phyloP scores from a whole-genome alignment of 345 rosid species.

The sweet orange (Citrus sinensis) region DNA sequence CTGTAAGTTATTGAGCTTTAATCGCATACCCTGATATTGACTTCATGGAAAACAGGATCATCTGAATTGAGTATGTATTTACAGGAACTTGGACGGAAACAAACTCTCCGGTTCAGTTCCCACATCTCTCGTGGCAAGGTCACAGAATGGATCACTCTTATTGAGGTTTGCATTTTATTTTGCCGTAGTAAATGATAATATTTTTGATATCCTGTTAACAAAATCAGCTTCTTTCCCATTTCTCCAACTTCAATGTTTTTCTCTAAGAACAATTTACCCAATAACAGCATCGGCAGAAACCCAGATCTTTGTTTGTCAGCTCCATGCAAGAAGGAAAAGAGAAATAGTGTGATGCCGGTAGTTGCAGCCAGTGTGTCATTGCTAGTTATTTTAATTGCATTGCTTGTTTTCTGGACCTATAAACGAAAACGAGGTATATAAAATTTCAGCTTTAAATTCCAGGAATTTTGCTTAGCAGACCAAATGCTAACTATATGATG shows the following conservation, averaged over 20 bases:
- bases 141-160: constrained; percentile 5
- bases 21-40: not conserved
- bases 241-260: not conserved
- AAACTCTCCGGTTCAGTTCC: constrained; percentile 32
- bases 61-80: not conserved
- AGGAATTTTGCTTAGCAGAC: not conserved
- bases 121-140: constrained; percentile 15
- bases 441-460: not conserved
- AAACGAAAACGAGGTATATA: constrained; percentile 20
- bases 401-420: constrained; percentile 12
- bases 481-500: not conserved
- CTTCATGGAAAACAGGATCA: not conserved
- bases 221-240: not conserved
- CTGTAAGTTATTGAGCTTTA: constrained; percentile 29
- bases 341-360: constrained; percentile 9
- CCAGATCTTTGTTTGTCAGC: constrained; percentile 30
- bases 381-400: constrained; percentile 10
- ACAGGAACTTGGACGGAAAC: constrained; percentile 34
- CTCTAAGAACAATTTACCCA: not conserved
- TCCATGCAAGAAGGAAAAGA: constrained; percentile 35
- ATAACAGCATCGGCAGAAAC: constrained; percentile 41
- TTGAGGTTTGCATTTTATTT: constrained; percentile 22
- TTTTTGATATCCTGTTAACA: not conserved
- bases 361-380: constrained; percentile 9
- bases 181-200: not conserved